phyloP scores from a whole-genome alignment of 371 early-diverging fungal genomes.

The Mortierella sp. region DNA sequence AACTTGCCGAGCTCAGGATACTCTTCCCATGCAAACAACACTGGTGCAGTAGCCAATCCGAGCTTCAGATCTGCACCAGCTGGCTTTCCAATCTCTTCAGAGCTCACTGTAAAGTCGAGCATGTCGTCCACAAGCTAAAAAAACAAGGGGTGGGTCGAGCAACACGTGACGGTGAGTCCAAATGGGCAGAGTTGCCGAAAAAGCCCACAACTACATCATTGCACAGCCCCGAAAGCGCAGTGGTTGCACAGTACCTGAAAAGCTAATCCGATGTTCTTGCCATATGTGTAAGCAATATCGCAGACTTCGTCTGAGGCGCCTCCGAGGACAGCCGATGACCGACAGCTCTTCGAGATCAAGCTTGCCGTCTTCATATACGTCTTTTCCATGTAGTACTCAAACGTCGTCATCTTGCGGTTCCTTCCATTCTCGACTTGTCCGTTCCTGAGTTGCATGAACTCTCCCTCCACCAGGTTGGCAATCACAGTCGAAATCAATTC shows the following conservation, averaged over 20 bases:
- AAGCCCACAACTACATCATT: too few relatives aligned
- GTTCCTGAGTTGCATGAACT: slow-evolving; percentile 95
- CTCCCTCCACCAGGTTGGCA: slow-evolving; percentile 94
- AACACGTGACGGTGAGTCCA: too few relatives aligned
- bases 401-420: slow-evolving; percentile 57
- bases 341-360: slow-evolving; percentile 93
- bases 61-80: slow-evolving; percentile 87
- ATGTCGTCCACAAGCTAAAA: slow-evolving; percentile 93
- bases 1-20: slow-evolving; percentile 85
- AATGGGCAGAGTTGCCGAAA: too few relatives aligned
- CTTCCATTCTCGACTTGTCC: slow-evolving; percentile 54
- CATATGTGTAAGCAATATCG: slow-evolving; percentile 85
- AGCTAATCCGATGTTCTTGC: slow-evolving; percentile 90
- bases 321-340: slow-evolving; percentile 88
- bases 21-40: slow-evolving; percentile 91
- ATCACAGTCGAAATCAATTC: slow-evolving; percentile 94
- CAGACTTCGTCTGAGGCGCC: slow-evolving; percentile 76
- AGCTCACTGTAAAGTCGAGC: slow-evolving; percentile 86
- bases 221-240: too few relatives aligned
- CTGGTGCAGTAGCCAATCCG: slow-evolving; percentile 94
- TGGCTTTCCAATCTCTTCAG: slow-evolving; percentile 90
- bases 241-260: slow-evolving; percentile 96
- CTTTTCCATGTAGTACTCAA: slow-evolving; percentile 93
- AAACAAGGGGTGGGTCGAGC: too few relatives aligned
- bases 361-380: slow-evolving; percentile 96